Evolutionary conservation across 495 filamentous ascomycete genomes (phyloP).

Genomic region (Pyronema domesticum): DNA sequence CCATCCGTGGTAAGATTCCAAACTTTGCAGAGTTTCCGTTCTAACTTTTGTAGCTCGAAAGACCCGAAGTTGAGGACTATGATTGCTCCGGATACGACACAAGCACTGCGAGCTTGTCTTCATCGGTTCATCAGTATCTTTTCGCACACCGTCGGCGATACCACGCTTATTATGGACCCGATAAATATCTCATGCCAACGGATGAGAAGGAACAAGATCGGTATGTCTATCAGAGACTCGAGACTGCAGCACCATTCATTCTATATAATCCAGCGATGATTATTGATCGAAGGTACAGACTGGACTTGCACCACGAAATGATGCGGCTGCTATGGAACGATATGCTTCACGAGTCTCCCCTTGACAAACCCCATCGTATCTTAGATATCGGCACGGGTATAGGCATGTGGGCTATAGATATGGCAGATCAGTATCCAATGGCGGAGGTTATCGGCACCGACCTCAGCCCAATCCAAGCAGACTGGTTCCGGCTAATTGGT

Average conservation of each 20-base stretch:
- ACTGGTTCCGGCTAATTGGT: too few relatives aligned
- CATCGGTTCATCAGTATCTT: too few relatives aligned
- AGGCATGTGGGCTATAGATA: conserved; percentile 80
- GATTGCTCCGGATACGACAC: too few relatives aligned
- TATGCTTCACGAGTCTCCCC: conserved; percentile 28
- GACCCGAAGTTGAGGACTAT: too few relatives aligned
- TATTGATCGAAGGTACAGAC: neutral
- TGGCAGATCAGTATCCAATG: conserved; percentile 50
- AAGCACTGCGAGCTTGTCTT: too few relatives aligned
- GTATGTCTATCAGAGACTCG: neutral
- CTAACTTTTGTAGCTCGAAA: too few relatives aligned
- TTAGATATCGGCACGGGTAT: conserved; percentile 65
- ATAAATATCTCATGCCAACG: neutral
- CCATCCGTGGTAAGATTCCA: too few relatives aligned
- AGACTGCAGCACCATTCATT: too few relatives aligned
- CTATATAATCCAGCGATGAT: too few relatives aligned
- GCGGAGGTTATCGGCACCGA: conserved; percentile 54
- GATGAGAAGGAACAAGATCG: neutral
- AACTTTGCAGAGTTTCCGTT: too few relatives aligned
- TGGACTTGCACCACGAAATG: conserved; percentile 11
- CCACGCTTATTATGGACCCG: neutral
- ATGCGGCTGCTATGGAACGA: conserved; percentile 24
- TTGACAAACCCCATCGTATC: conserved; percentile 28
- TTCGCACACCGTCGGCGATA: neutral
- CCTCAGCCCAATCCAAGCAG: conserved; percentile 30